Evolutionary conservation across 1,139 yeast species (phyloP).

Genomic region (Debaryomyces sp.): DNA sequence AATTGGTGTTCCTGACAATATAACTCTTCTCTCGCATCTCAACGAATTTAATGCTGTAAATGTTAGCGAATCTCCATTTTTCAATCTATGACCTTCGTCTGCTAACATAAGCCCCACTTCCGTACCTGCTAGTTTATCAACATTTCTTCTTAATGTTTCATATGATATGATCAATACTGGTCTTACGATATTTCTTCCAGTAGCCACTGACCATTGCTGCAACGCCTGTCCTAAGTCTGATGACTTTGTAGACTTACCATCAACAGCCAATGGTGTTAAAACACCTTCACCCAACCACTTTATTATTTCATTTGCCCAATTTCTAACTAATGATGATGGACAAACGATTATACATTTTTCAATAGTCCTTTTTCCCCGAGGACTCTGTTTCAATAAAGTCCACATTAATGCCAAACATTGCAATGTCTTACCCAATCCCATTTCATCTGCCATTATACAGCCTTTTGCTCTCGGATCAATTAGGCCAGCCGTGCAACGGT

Average conservation of each 20-base stretch:
- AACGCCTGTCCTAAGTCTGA: conserved; percentile 70
- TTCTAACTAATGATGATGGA: conserved; percentile 90
- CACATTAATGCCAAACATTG: conserved; percentile 94
- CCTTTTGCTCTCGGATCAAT: conserved; percentile 89
- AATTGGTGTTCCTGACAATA: conserved; percentile 95
- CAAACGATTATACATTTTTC: conserved; percentile 93
- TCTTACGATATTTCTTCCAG: conserved; percentile 85
- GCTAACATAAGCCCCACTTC: conserved; percentile 89
- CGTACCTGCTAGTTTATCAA: conserved; percentile 71
- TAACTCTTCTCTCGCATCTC: conserved; percentile 85
- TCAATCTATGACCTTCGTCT: conserved; percentile 95
- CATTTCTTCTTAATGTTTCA: conserved; percentile 89
- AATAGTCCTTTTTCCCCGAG: conserved; percentile 82
- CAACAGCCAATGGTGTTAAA: conserved; percentile 85
- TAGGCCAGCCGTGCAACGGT: conserved; percentile 87
- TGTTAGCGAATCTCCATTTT: conserved; percentile 92
- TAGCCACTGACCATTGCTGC: conserved; percentile 85
- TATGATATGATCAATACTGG: conserved; percentile 96
- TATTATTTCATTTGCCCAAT: conserved; percentile 96
- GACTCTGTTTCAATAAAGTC: conserved; percentile 90
- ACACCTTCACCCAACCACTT: conserved; percentile 97
- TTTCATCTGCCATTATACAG: conserved; percentile 99
- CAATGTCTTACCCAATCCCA: conserved; percentile 96
- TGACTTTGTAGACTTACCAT: conserved; percentile 78
- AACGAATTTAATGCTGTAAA: conserved; percentile 85